A percentile compares a stretch with the other conserved stretches of the same genome.
Evolutionary conservation across 768 basidiomycete species (phyloP).

Genomic region (Krasilnikovozyma curviuscula): DNA sequence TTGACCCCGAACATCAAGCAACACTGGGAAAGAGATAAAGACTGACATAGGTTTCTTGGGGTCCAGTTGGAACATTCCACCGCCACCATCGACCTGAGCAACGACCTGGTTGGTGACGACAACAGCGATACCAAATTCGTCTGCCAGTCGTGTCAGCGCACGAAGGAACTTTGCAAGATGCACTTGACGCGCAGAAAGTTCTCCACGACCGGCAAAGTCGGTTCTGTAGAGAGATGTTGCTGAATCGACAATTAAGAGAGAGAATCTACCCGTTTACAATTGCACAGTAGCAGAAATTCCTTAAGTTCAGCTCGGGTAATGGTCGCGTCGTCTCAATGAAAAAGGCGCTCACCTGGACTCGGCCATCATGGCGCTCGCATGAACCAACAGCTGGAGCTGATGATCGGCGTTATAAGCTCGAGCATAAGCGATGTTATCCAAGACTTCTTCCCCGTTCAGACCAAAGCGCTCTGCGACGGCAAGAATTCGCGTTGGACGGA

Average conservation of each 20-base stretch:
- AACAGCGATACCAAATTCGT: slow-evolving; percentile 88
- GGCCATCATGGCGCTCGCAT: slow-evolving; percentile 95
- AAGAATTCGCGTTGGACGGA: slow-evolving; percentile 83
- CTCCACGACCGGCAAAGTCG: slow-evolving; percentile 87
- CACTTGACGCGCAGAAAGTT: slow-evolving; percentile 81
- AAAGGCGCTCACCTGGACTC: slow-evolving; percentile 56
- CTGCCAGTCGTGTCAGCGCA: slow-evolving; percentile 77
- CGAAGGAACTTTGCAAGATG: slow-evolving; percentile 91
- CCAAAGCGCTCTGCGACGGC: slow-evolving; percentile 91
- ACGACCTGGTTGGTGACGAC: slow-evolving; percentile 97
- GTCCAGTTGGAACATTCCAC: slow-evolving; percentile 67
- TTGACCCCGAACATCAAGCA: not conserved
- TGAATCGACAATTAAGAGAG: slow-evolving; percentile 87
- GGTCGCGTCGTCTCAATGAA: not conserved
- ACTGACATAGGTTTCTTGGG: slow-evolving; percentile 96
- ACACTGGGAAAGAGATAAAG: not conserved
- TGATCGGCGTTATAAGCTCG: slow-evolving; percentile 98
- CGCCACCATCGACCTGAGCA: slow-evolving; percentile 90
- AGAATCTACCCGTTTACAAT: too few relatives aligned
- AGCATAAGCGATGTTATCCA: slow-evolving; percentile 97
- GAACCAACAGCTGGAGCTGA: slow-evolving; percentile 70
- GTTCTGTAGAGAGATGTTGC: slow-evolving; percentile 88
- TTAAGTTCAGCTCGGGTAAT: not conserved
- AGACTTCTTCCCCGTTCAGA: slow-evolving; percentile 90
- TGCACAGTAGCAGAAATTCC: too few relatives aligned